phyloP scores from a whole-genome alignment of 2,329 filamentous ascomycete species.

The Colletotrichum australisinense region DNA sequence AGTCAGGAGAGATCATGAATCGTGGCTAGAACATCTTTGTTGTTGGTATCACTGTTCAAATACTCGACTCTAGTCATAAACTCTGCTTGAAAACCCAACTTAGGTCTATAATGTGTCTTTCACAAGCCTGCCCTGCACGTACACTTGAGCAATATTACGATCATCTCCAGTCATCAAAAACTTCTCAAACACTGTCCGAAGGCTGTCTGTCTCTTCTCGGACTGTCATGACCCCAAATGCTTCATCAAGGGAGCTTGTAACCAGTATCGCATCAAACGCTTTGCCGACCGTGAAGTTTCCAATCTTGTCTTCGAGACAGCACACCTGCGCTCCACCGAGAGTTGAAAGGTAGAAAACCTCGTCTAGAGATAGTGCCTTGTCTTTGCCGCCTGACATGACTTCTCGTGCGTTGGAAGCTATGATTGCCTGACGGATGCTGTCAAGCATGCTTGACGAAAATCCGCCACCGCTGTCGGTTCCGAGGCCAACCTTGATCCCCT shows the following conservation, averaged over 20 bases:
- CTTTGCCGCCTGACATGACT: slow-evolving; percentile 50
- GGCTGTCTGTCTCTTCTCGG: slow-evolving; percentile 60
- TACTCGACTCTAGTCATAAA: too few species aligned
- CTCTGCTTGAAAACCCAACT: neutral
- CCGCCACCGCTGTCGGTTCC: slow-evolving; percentile 75
- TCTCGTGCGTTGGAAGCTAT: slow-evolving; percentile 64
- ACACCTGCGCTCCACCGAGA: slow-evolving; percentile 69
- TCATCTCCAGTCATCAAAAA: slow-evolving; percentile 76
- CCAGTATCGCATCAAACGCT: slow-evolving; percentile 69
- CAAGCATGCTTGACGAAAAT: slow-evolving; percentile 69
- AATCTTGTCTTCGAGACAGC: slow-evolving; percentile 62
- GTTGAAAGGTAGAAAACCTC: slow-evolving; percentile 72
- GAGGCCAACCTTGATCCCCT: slow-evolving; percentile 73
- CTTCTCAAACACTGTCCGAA: slow-evolving; percentile 66
- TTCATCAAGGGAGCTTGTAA: slow-evolving; percentile 50
- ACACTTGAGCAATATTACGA: slow-evolving; percentile 68
- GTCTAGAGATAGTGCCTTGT: slow-evolving; percentile 58
- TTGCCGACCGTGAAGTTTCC: slow-evolving; percentile 70
- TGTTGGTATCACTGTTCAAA: too few species aligned
- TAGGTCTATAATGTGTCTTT: slow-evolving; percentile 26
- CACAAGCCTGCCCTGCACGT: slow-evolving; percentile 55
- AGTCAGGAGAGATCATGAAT: too few species aligned
- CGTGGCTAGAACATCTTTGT: too few species aligned
- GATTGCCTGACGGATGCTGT: slow-evolving; percentile 68
- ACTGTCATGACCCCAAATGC: slow-evolving; percentile 60